A percentile compares a stretch with the other conserved stretches of the same genome.
Evolutionary conservation across 2,329 filamentous ascomycete species (phyloP).

Genomic region (Aspergillus ochraceoroseus): DNA sequence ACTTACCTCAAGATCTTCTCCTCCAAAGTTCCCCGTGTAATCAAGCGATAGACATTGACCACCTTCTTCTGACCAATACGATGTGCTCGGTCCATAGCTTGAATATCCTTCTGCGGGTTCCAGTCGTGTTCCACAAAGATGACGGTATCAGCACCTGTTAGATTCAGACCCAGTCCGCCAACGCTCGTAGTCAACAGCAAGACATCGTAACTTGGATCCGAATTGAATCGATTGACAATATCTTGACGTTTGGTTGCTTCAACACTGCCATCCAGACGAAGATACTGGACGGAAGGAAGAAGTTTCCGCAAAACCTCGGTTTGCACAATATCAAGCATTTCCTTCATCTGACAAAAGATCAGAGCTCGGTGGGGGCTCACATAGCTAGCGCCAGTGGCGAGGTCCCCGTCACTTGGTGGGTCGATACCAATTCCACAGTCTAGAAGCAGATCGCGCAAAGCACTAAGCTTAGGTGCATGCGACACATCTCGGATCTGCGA

Average conservation of each 20-base stretch:
- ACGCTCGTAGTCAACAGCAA: conserved; percentile 91
- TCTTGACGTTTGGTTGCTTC: conserved; percentile 92
- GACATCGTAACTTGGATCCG: conserved; percentile 92
- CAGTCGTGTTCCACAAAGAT: conserved; percentile 99
- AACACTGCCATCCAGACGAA: conserved; percentile 89
- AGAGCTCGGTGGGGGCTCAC: conserved; percentile 94
- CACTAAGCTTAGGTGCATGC: conserved; percentile 89
- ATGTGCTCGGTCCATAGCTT: conserved; percentile 98
- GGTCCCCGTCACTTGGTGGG: conserved; percentile 49
- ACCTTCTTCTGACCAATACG: conserved; percentile 99
- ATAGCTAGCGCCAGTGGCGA: conserved; percentile 63
- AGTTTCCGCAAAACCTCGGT: conserved; percentile 84
- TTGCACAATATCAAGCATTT: conserved; percentile 99
- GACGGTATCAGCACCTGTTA: conserved; percentile 95
- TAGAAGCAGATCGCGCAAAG: conserved; percentile 86
- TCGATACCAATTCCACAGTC: conserved; percentile 93
- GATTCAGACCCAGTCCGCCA: conserved; percentile 86
- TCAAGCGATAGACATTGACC: conserved; percentile 95
- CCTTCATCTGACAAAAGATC: conserved; percentile 99
- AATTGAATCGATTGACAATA: conserved; percentile 98
- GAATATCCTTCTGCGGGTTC: conserved; percentile 98
- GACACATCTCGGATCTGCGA: conserved; percentile 76
- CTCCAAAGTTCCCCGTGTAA: conserved; percentile 91
- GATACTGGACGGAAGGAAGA: conserved; percentile 85
- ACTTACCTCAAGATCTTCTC: conserved; percentile 88